Evolutionary conservation across 2,329 filamentous ascomycete genomes (phyloP).

Genomic region (Aspergillus floridensis): DNA sequence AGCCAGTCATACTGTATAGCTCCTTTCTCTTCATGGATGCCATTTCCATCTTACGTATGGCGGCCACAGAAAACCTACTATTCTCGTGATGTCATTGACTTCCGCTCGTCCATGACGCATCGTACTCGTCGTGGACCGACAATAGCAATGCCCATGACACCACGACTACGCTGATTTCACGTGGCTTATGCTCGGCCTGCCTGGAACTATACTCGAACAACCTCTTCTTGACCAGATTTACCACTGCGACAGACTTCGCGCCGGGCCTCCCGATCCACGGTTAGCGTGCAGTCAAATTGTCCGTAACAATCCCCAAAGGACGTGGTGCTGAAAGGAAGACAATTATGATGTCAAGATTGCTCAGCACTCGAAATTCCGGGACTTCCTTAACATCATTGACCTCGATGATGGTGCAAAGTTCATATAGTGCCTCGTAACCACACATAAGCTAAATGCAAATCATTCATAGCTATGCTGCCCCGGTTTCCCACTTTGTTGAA

Average conservation of each 20-base stretch:
- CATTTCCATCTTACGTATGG: not conserved
- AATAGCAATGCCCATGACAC: conserved; percentile 15
- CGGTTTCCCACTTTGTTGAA: not conserved
- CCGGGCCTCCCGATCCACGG: conserved; percentile 8
- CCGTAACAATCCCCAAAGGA: conserved; percentile 7
- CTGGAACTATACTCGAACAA: not conserved
- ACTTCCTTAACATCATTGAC: conserved; percentile 2
- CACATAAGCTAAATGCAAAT: not conserved
- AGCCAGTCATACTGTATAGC: too few species aligned
- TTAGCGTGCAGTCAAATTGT: not conserved
- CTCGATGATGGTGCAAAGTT: conserved; percentile 1
- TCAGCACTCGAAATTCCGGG: not conserved
- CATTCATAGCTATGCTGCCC: not conserved
- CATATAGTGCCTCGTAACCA: conserved; percentile 6
- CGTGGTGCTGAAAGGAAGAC: not conserved
- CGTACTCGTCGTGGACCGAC: not conserved
- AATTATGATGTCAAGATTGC: conserved; percentile 21
- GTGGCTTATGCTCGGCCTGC: not conserved
- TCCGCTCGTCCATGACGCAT: conserved; percentile 4
- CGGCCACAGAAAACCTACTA: not conserved
- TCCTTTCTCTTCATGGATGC: not conserved
- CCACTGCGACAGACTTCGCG: not conserved
- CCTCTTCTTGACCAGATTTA: not conserved
- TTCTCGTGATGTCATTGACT: conserved; percentile 12
- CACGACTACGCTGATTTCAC: conserved; percentile 16